Base-by-base conservation (phyloP, 805 yeast genomes). In the Torulaspora quercuum region DNA sequence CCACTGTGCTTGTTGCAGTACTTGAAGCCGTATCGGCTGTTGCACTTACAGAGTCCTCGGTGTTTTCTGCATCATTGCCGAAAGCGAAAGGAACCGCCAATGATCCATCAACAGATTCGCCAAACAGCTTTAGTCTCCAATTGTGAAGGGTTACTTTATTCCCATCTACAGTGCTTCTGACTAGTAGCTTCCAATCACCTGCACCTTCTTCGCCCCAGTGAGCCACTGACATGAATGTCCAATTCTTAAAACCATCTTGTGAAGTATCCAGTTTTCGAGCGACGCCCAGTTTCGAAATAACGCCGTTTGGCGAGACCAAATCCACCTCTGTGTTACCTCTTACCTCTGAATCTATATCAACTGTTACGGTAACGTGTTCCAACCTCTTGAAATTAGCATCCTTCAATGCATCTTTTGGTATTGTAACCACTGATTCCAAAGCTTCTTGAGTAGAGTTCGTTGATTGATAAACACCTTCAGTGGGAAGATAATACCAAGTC, bases 171-270 rank as follows among this genome's bases (percentile, higher is more conserved):
- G 64, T 61, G 33, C 74, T 72, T n/a, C 58, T 53, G 2, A 89
- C 89, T 46, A 71, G 76, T 12, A 92, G 50, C 23, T 62, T 76
- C 98, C 98, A 92, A 4, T 73, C 76, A 7, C 99, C 99, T 16
- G 62, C 61, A 2, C 89, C 90, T 49, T 82, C 89, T 59, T 90
- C 97, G 25, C 96, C 96, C 97, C 97, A 92, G 59, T 92, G 97
- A 1, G 95, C 97, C n/a, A 92, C 97, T 7, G 90, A 75, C 86
- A 89, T 86, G 55, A 92, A 92, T 1, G 85, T 83, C 98, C 98
- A 92, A 48, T 82, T 70, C 4, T 57, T 50, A 46, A 86, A 82
- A 0, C 95, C 95, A 1, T 57, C 66, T 2, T 49, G 44, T 5
- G 78, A 68, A 6, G 39, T 46, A 59, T 92, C 98, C 12, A 62